These are phyloP conservation scores for Aspergillus niger DNA, from an alignment of 2,329 filamentous ascomycete species.

Conservation along the genomic window DNA sequence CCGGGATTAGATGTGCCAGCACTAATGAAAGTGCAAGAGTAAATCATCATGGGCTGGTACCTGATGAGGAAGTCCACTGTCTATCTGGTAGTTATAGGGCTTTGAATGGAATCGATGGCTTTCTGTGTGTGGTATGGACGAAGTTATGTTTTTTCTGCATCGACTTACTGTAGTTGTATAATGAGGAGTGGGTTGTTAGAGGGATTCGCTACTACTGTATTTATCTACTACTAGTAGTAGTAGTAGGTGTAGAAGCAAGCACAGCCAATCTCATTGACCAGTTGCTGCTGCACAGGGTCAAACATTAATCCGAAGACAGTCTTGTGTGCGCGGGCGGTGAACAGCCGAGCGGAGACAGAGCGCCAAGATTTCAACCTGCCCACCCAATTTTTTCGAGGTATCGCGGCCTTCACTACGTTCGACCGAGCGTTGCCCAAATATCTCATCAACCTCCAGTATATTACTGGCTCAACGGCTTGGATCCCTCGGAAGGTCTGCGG, in stretches of 20 bases:
- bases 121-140: background rate
- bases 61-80: background rate
- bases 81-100: background rate
- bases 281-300: background rate
- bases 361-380: slow-evolving; percentile 43
- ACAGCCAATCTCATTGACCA: background rate
- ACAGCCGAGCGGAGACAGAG: slow-evolving; percentile 35
- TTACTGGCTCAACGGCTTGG: slow-evolving; percentile 10
- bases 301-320: background rate
- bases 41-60: slow-evolving; percentile 7
- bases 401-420: slow-evolving; percentile 24
- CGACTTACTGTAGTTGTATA: background rate
- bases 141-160: background rate
- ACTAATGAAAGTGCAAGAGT: slow-evolving; percentile 24
- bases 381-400: slow-evolving; percentile 42
- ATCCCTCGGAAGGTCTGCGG: slow-evolving; percentile 1
- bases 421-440: slow-evolving; percentile 17
- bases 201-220: too few relatives aligned
- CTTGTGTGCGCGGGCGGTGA: slow-evolving; percentile 21
- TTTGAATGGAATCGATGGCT: background rate
- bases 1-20: slow-evolving; percentile 25
- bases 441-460: slow-evolving; percentile 15
- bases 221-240: too few relatives aligned
- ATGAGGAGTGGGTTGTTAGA: background rate
- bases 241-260: too few relatives aligned